phyloP scores from a whole-genome alignment of 371 early-diverging fungal genomes.

The Circinella umbellata region DNA sequence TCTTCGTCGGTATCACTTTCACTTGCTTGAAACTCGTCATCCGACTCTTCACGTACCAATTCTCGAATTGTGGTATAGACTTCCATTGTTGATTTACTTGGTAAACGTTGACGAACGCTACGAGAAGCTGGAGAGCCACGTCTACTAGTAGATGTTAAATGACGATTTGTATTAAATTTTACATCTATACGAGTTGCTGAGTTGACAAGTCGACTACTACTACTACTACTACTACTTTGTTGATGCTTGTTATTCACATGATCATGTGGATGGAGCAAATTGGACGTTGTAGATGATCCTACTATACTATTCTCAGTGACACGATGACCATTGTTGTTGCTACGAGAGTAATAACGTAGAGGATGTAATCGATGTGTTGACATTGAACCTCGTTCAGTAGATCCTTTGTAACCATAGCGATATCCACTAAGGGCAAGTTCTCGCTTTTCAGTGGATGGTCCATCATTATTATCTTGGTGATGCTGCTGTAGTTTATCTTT shows the following conservation, averaged over 20 bases:
- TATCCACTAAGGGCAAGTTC: constrained; percentile 29
- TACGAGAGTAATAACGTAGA: constrained; percentile 2
- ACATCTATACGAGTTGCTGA: neutral
- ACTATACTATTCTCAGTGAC: neutral
- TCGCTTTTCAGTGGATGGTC: constrained; percentile 13
- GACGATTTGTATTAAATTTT: neutral
- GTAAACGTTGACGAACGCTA: constrained; percentile 38
- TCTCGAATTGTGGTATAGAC: constrained; percentile 65
- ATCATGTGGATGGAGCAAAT: neutral
- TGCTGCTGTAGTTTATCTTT: constrained; percentile 2
- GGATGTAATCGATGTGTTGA: constrained; percentile 9
- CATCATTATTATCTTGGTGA: neutral
- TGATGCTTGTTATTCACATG: constrained; percentile 5
- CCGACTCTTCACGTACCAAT: constrained; percentile 60
- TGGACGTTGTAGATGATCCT: neutral
- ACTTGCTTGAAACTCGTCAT: constrained; percentile 52
- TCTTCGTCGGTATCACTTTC: constrained; percentile 42
- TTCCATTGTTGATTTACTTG: constrained; percentile 59
- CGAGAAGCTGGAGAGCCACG: constrained; percentile 14
- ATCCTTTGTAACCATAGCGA: constrained; percentile 30
- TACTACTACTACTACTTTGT: neutral
- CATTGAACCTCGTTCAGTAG: constrained; percentile 21
- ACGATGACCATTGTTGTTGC: neutral
- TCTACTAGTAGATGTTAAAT: neutral
- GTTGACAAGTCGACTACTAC: neutral